Conservation (phyloP, 1,284 basidiomycete species). For the Heliocybe sulcata region DNA sequence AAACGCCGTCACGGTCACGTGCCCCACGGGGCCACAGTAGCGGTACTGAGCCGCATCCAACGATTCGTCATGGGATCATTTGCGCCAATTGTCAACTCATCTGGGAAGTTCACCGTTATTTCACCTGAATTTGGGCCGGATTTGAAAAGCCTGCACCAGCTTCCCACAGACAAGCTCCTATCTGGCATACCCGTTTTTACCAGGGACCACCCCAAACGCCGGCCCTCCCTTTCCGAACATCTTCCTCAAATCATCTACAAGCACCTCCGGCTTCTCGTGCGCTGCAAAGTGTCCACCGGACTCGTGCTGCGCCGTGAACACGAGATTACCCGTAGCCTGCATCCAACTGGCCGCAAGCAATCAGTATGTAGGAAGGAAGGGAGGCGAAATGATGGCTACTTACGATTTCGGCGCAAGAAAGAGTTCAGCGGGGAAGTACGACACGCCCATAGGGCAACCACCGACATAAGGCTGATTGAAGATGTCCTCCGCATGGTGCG, state of each 20-base stretch:
- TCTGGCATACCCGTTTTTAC: slow-evolving; percentile 4
- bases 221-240: slow-evolving; percentile 1
- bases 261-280: background rate
- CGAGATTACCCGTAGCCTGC: background rate
- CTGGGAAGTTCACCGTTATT: no score
- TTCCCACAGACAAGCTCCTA: no score
- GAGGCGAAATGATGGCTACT: background rate
- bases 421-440: background rate
- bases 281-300: slow-evolving; percentile 1
- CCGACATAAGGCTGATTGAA: background rate
- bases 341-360: background rate
- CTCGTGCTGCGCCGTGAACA: background rate
- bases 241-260: background rate
- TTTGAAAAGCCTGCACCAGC: no score
- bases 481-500: background rate
- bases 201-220: background rate
- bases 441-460: background rate
- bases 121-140: no score
- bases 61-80: no score
- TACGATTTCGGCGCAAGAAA: background rate
- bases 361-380: background rate
- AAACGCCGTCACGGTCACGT: no score
- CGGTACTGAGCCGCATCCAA: no score
- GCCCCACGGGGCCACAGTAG: no score
- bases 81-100: no score